phyloP scores from a whole-genome alignment of 179 eudicot species.

The Gypsophila paniculata region DNA sequence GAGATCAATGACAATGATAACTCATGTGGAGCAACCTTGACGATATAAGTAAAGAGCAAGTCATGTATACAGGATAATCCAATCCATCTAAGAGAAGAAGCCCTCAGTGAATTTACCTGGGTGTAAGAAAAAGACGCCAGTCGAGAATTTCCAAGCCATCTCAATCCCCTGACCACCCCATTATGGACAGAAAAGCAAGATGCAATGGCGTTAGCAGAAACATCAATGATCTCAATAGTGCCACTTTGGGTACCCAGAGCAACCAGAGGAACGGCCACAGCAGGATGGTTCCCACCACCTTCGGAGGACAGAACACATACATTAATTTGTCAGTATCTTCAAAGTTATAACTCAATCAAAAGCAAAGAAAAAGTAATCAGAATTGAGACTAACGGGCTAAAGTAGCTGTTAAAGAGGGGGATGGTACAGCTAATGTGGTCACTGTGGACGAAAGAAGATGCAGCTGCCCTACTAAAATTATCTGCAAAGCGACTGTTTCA shows the following conservation, averaged over 20 bases:
- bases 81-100: conserved; percentile 9
- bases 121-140: conserved; percentile 87
- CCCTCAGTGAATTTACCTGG: conserved; percentile 55
- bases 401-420: conserved; percentile 95
- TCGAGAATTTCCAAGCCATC: conserved; percentile 98
- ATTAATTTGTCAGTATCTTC: conserved; percentile 8
- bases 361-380: conserved; percentile 15
- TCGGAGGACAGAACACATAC: conserved; percentile 21
- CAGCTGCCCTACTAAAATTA: conserved; percentile 81
- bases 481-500: conserved; percentile 44
- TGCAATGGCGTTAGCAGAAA: conserved; percentile 86
- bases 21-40: conserved; percentile 11
- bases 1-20: conserved; percentile 5
- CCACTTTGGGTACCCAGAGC: conserved; percentile 98
- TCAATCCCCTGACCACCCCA: conserved; percentile 76
- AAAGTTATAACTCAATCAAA: conserved; percentile 1
- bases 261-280: conserved; percentile 90
- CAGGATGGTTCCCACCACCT: conserved; percentile 99
- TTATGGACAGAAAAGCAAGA: conserved; percentile 78
- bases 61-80: conserved; percentile 16
- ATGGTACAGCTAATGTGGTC: conserved; percentile 93
- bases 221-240: conserved; percentile 75
- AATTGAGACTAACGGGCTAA: conserved; percentile 74
- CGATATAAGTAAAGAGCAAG: neutral
- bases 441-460: conserved; percentile 95